Conservation (phyloP, 1,284 basidiomycete species). For the Trichosporon inkin region DNA sequence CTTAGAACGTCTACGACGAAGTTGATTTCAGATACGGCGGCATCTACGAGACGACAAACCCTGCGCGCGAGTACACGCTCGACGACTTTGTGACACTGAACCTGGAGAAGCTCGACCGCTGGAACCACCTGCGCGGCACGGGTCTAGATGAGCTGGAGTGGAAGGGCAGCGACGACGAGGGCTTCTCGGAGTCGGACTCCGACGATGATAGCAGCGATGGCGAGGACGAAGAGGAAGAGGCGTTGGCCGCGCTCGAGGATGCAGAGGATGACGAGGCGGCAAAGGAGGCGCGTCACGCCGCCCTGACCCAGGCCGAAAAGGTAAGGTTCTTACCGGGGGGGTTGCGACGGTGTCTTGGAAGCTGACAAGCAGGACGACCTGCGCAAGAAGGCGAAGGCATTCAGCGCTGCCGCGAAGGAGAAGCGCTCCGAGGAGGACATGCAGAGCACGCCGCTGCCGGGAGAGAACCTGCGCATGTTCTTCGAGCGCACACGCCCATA, state of each 20-base stretch:
- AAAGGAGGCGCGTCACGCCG: slow-evolving; percentile 27
- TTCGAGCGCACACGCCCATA: slow-evolving; percentile 74
- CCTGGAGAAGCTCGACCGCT: slow-evolving; percentile 75
- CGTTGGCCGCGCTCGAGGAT: slow-evolving; percentile 35
- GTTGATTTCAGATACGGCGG: slow-evolving; percentile 67
- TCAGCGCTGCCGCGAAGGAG: slow-evolving; percentile 71
- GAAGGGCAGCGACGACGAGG: slow-evolving; percentile 59
- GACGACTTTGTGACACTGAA: slow-evolving; percentile 75
- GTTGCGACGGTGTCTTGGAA: slow-evolving; percentile 9
- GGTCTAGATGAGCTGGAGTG: slow-evolving; percentile 60
- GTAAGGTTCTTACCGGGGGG: slow-evolving; percentile 12
- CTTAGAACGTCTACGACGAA: not conserved
- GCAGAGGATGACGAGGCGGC: slow-evolving; percentile 35
- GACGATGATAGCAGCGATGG: slow-evolving; percentile 51
- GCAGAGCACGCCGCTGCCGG: slow-evolving; percentile 76
- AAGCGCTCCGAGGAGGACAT: slow-evolving; percentile 65
- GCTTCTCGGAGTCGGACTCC: slow-evolving; percentile 54
- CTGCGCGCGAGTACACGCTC: slow-evolving; percentile 72
- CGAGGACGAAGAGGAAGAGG: slow-evolving; percentile 40
- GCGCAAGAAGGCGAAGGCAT: slow-evolving; percentile 61
- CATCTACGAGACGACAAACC: slow-evolving; percentile 67
- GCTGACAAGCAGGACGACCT: slow-evolving; percentile 55
- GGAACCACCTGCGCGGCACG: slow-evolving; percentile 65
- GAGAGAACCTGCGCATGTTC: slow-evolving; percentile 81
- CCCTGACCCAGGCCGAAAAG: slow-evolving; percentile 29